Evolutionary conservation across 1,139 yeast species (phyloP), one percentile per base, ranked within the genome.

Genomic region (Blastobotrys petasosporus): DNA sequence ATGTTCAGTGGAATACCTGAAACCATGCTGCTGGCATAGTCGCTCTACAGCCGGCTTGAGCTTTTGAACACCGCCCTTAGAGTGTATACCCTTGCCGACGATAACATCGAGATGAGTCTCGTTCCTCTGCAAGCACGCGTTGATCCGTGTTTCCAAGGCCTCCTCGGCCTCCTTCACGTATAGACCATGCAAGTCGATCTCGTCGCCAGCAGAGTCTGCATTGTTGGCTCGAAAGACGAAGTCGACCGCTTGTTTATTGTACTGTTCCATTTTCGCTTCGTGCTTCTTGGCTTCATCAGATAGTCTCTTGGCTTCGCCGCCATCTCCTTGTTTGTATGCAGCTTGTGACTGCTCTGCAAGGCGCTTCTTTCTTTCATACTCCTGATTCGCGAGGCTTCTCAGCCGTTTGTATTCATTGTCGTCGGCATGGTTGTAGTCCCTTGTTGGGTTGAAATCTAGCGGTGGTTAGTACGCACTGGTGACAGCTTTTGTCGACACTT

Each of bases 31-130:
- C 37, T 68, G 63, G 64, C 95, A 87, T 62, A 87, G 68, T 39
- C 79, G 76, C 59, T 85, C 92, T 13, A 88, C 80, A 0, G 97
- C 97, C 1, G 97, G 97, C 63, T 83, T 85, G 56, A 92, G 68
- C 65, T 88, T 90, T 10, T 32, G 36, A 42, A 96, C 92, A 42
- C 86, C 77, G 30, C 94, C 94, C 42, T 75, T 73, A 0, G 96
- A 85, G 63, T 92, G 97, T 43, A 80, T 62, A 10, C 97, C 98
- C 65, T 90, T 90, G n/a, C 97, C 97, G 9, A 88, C 97, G 61
- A 92, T 90, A 15, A 86, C 74, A 37, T 67, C 72, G 41, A 76
- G 54, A 41, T 66, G 68, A 1, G 71, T 58, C 60, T 87, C 94
- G 50, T 77, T 71, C 39, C 85, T 75, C 39, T 71, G 67, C 15